A percentile compares a stretch with the other conserved stretches of the same genome.
Conservation (phyloP, 495 filamentous ascomycete genomes). For the Penicillium angulare region DNA sequence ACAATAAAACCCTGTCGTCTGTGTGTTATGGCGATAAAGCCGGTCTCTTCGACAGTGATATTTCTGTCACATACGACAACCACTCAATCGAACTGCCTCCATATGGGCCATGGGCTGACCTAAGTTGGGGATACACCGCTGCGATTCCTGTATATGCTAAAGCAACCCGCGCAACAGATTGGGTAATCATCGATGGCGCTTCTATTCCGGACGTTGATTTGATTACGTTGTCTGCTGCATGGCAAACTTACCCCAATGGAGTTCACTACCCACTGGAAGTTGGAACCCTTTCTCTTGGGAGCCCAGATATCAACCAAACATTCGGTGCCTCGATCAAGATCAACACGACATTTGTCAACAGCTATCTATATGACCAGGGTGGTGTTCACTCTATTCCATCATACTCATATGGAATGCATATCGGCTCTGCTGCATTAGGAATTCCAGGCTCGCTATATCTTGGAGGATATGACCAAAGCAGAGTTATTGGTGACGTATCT, state of each 20-base stretch:
- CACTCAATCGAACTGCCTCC: not conserved
- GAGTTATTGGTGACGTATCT: slow-evolving; percentile 24
- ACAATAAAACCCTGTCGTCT: not conserved
- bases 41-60: not conserved
- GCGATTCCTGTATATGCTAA: not conserved
- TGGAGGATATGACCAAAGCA: slow-evolving; percentile 51
- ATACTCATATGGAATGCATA: slow-evolving; percentile 51
- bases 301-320: slow-evolving; percentile 2
- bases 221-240: not conserved
- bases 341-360: slow-evolving; percentile 5
- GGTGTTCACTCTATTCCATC: slow-evolving; percentile 26
- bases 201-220: not conserved
- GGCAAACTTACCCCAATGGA: slow-evolving; percentile 2
- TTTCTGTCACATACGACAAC: not conserved
- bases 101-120: not conserved
- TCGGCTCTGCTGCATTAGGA: slow-evolving; percentile 42
- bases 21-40: not conserved
- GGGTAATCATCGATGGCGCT: not conserved
- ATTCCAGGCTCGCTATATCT: slow-evolving; percentile 42
- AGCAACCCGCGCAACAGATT: not conserved
- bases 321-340: not conserved
- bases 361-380: not conserved
- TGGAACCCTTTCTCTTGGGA: slow-evolving; percentile 1
- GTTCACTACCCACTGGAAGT: not conserved
- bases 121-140: not conserved